These are phyloP conservation scores for Flaveria sonorensis DNA, from an alignment of 129 eudicot species.

Conservation along the genomic window DNA sequence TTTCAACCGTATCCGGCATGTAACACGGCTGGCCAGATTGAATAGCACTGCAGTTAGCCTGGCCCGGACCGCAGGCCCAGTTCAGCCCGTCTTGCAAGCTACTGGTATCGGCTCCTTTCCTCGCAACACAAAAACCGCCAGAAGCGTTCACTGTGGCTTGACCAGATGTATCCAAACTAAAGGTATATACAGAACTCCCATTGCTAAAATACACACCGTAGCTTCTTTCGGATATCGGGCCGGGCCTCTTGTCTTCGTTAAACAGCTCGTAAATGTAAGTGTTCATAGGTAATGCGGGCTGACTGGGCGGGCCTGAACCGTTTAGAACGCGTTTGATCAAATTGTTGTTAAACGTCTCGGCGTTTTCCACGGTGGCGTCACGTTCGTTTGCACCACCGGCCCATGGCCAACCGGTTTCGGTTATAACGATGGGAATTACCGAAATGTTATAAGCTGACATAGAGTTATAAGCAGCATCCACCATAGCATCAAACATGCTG, in stretches of 20 bases:
- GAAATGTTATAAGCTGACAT: slow-evolving; percentile 58
- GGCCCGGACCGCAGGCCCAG: slow-evolving; percentile 91
- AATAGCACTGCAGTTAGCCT: slow-evolving; percentile 73
- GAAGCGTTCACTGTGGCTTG: slow-evolving; percentile 47
- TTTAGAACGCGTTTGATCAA: slow-evolving; percentile 61
- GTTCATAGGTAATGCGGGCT: slow-evolving; percentile 54
- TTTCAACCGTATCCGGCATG: slow-evolving; percentile 66
- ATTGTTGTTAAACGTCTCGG: slow-evolving; percentile 63
- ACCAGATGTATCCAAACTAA: slow-evolving; percentile 41
- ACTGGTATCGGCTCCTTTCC: slow-evolving; percentile 51
- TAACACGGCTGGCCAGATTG: slow-evolving; percentile 78
- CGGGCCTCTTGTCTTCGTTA: slow-evolving; percentile 66
- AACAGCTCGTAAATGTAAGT: slow-evolving; percentile 78
- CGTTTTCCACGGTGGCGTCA: slow-evolving; percentile 69
- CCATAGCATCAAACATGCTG: slow-evolving; percentile 92
- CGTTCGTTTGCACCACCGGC: slow-evolving; percentile 74
- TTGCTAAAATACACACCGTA: slow-evolving; percentile 70
- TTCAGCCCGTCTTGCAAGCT: slow-evolving; percentile 62
- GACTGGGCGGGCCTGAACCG: slow-evolving; percentile 79
- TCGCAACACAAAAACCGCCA: slow-evolving; percentile 62
- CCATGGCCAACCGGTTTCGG: slow-evolving; percentile 94
- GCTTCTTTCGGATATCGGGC: slow-evolving; percentile 71
- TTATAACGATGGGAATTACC: slow-evolving; percentile 63
- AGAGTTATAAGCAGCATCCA: slow-evolving; percentile 77
- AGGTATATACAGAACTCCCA: slow-evolving; percentile 65